These are phyloP conservation scores for Endotrypanum monterogeii DNA, from an alignment of 208 protist species.

Conservation along the genomic window DNA sequence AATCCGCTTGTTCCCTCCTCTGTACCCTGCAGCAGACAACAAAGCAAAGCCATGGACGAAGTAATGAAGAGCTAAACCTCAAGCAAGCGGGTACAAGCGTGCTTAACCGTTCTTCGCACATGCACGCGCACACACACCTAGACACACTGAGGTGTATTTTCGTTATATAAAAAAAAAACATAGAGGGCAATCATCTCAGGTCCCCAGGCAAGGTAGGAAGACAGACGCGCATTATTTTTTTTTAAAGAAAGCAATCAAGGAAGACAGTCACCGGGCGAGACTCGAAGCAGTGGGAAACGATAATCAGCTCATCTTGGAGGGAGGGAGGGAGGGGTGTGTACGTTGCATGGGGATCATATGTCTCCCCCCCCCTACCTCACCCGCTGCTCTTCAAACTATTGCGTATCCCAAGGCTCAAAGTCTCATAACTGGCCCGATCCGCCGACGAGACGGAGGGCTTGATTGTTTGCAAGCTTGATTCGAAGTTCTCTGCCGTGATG, in stretches of 20 bases:
- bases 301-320: neutral
- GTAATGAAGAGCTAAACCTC: neutral
- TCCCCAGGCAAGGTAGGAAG: too few species aligned
- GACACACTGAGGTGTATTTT: too few species aligned
- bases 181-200: too few species aligned
- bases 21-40: neutral
- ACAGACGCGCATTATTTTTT: too few species aligned
- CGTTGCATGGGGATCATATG: too few species aligned
- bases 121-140: neutral
- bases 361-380: neutral
- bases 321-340: neutral
- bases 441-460: conserved; percentile 78
- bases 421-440: conserved; percentile 79
- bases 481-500: conserved; percentile 70
- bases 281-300: neutral
- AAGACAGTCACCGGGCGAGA: neutral
- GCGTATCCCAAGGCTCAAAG: conserved; percentile 42
- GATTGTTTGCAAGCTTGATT: conserved; percentile 63
- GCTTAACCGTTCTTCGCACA: neutral
- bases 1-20: neutral
- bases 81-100: neutral
- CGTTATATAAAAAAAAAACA: too few species aligned
- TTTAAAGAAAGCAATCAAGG: neutral
- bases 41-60: neutral
- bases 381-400: conserved; percentile 35